Conservation (phyloP, 768 basidiomycete species). For the Mycena crocata region DNA sequence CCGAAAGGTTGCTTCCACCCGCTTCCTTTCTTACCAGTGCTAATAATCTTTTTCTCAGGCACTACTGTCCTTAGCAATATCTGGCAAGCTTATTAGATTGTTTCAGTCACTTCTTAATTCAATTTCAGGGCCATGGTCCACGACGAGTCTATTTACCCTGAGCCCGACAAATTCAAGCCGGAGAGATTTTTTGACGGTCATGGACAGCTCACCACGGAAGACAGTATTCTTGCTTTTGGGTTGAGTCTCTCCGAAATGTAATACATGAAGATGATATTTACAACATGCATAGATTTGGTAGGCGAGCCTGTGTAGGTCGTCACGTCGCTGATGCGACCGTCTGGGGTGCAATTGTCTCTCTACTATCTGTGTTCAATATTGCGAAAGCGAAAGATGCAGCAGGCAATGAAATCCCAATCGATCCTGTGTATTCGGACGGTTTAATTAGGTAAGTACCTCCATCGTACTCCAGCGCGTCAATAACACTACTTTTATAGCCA, state of each 20-base stretch:
- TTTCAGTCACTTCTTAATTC: not conserved
- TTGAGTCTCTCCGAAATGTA: not conserved
- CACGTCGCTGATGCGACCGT: slow-evolving; percentile 9
- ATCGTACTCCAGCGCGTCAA: not conserved
- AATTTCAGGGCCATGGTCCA: slow-evolving; percentile 15
- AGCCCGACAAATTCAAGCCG: slow-evolving; percentile 13
- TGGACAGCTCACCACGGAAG: not conserved
- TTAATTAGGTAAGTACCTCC: not conserved
- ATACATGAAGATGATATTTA: not conserved
- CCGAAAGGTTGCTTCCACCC: too few relatives aligned
- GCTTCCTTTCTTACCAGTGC: not conserved
- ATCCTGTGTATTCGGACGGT: slow-evolving; percentile 1
- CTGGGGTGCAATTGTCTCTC: slow-evolving; percentile 12
- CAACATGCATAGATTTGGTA: slow-evolving; percentile 1
- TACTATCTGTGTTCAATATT: slow-evolving; percentile 15
- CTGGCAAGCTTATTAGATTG: not conserved
- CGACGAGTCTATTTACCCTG: slow-evolving; percentile 5
- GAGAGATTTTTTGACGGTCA: not conserved
- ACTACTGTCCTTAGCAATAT: slow-evolving; percentile 10
- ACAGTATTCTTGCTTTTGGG: not conserved
- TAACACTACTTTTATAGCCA: too few relatives aligned
- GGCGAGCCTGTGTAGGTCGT: slow-evolving; percentile 9
- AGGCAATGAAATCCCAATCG: slow-evolving; percentile 57
- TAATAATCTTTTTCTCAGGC: not conserved
- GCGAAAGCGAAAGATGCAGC: slow-evolving; percentile 50